Base-by-base conservation (phyloP, 139 green algal genomes). In the Mychonastes homosphaera region DNA sequence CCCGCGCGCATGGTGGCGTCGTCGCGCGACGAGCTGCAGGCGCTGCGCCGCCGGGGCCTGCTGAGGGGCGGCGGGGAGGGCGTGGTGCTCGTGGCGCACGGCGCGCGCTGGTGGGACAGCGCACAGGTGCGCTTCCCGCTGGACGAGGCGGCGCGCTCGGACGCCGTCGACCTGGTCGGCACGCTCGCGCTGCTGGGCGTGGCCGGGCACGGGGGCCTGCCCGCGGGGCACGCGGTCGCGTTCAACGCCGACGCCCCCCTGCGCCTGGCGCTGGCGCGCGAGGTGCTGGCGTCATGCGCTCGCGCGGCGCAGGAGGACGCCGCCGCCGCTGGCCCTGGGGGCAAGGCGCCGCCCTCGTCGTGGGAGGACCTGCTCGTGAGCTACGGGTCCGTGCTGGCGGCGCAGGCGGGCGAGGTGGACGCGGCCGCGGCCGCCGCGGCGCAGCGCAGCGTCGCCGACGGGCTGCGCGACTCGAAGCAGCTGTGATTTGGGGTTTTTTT, bases 131-230 rank as follows among this genome's bases (percentile, higher is more conserved):
- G 79, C 28, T 86, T 84, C 58, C 28, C 57, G 0, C 34, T 64
- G 24, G 68, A 91, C 61, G 87, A 95, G 75, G 79, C 85, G 0
- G 77, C 53, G 1, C 71, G 87, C 8, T 79, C 87, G 56, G 79
- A 80, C 28, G 52, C 90, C 16, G 54, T 83, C 10, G 73, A 89
- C 46, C 62, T 89, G 19, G 58, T 87, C 23, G 87, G 87, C 23
- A 78, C 88, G 58, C 51, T 92, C 4, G 62, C 81, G 6, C 74
- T 92, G 29, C 56, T 86, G 29, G 68, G 52, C 5, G 12, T 49
- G 4, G 28, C 24, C 2, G 84, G 84, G n/a, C 62, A 74, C 24
- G 21, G 46, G 18, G 83, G 84, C 12, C 34, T 92, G n/a, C 83
- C 84, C 0, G 28, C 57, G 2, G 84, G 76, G n/a, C 84, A 92